Percentiles rank a stretch among this genome's conserved stretches.
phyloP scores from a whole-genome alignment of 2,329 filamentous ascomycete genomes.

The Phyllosticta capitalensis region DNA sequence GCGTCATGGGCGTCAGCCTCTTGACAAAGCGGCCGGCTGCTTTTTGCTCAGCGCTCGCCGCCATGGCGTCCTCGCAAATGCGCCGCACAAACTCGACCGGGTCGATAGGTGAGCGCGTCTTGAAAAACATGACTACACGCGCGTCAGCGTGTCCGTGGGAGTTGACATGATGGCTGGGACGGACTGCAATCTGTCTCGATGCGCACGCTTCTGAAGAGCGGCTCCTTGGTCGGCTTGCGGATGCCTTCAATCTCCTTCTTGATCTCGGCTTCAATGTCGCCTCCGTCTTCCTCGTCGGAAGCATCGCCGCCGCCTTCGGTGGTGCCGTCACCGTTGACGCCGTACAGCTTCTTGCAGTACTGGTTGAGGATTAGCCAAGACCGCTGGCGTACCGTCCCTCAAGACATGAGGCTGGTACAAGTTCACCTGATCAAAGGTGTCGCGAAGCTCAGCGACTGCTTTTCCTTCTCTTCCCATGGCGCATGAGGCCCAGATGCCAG shows the following conservation, averaged over 20 bases:
- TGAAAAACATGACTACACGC: slow-evolving; percentile 47
- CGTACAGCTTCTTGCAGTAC: slow-evolving; percentile 54
- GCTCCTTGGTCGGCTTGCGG: slow-evolving; percentile 40
- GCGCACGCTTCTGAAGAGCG: slow-evolving; percentile 44
- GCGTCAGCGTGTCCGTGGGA: slow-evolving; percentile 21
- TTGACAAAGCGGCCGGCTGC: slow-evolving; percentile 47
- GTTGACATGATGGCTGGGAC: slow-evolving; percentile 15
- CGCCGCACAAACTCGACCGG: slow-evolving; percentile 50
- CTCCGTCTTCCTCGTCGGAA: slow-evolving; percentile 27
- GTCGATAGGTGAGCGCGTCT: slow-evolving; percentile 46
- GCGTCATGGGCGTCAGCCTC: slow-evolving; percentile 50
- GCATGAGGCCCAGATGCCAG: slow-evolving; percentile 71
- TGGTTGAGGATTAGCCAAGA: slow-evolving; percentile 25
- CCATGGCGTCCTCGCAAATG: slow-evolving; percentile 48
- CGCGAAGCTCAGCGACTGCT: slow-evolving; percentile 56
- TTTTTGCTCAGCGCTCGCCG: slow-evolving; percentile 38
- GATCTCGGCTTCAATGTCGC: slow-evolving; percentile 65
- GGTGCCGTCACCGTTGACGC: slow-evolving; percentile 27
- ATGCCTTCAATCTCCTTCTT: slow-evolving; percentile 60
- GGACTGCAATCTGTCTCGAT: slow-evolving; percentile 47
- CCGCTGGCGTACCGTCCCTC: neutral
- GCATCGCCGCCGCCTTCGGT: slow-evolving; percentile 31
- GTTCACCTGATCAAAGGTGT: slow-evolving; percentile 57
- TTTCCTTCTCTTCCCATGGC: slow-evolving; percentile 61
- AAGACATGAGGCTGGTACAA: neutral